phyloP scores from a whole-genome alignment of 371 early-diverging fungal species.

The Paraphysoderma sedebokerense region DNA sequence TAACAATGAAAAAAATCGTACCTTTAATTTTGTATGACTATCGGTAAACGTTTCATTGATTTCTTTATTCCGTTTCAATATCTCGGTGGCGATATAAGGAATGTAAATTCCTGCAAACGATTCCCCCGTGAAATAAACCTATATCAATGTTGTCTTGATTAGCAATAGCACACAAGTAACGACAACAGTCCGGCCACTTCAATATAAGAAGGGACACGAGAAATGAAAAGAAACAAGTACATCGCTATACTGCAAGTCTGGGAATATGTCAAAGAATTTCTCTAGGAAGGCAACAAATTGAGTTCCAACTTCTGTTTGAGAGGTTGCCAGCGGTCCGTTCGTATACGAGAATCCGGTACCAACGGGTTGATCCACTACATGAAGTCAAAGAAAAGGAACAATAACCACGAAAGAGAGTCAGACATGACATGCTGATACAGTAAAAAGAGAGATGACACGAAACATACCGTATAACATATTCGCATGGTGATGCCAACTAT shows the following conservation, averaged over 20 bases:
- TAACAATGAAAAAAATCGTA: background rate
- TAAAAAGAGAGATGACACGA: background rate
- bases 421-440: background rate
- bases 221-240: constrained; percentile 13
- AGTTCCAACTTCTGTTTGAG: constrained; percentile 6
- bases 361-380: constrained; percentile 68
- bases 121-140: constrained; percentile 69
- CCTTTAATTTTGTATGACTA: background rate
- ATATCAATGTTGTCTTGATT: too few relatives aligned
- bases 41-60: constrained; percentile 2
- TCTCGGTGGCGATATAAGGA: constrained; percentile 48
- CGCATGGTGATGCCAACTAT: constrained; percentile 56
- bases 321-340: constrained; percentile 11
- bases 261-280: constrained; percentile 39
- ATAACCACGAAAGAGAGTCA: background rate
- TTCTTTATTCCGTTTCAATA: constrained; percentile 31
- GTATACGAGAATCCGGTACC: constrained; percentile 76
- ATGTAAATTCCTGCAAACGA: constrained; percentile 75
- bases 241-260: constrained; percentile 27
- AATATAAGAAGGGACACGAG: background rate
- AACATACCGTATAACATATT: constrained; percentile 44
- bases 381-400: background rate
- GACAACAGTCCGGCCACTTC: background rate
- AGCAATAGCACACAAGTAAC: background rate
- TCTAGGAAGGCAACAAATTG: constrained; percentile 42